Evolutionary conservation across 441 rosid species (phyloP).

Genomic region (Erodium moschatum): DNA sequence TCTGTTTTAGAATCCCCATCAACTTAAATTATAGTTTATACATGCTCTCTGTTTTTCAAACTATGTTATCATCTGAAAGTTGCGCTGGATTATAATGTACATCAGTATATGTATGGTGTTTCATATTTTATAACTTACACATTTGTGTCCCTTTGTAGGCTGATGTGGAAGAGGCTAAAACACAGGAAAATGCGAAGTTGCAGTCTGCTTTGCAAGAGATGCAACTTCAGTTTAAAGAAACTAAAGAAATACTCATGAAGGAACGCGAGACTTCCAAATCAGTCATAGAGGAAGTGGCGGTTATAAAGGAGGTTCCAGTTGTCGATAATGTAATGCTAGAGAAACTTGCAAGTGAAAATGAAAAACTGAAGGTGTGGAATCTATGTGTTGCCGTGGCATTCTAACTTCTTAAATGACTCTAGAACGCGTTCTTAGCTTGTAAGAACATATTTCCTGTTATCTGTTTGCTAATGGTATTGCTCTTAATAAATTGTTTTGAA

Average conservation of each 20-base stretch:
- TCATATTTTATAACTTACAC: slow-evolving; percentile 8
- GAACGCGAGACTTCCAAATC: slow-evolving; percentile 63
- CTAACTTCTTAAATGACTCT: not conserved
- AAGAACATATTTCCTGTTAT: not conserved
- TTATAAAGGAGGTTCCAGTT: slow-evolving; percentile 77
- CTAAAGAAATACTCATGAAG: slow-evolving; percentile 61
- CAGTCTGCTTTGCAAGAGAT: slow-evolving; percentile 60
- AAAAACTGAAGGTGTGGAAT: slow-evolving; percentile 62
- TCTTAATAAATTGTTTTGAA: not conserved
- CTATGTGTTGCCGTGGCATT: too few relatives aligned
- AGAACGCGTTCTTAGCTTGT: not conserved
- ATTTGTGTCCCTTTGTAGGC: slow-evolving; percentile 38
- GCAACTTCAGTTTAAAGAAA: slow-evolving; percentile 65
- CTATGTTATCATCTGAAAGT: not conserved
- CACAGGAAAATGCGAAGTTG: slow-evolving; percentile 52
- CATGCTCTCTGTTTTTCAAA: not conserved
- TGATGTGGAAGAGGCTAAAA: slow-evolving; percentile 44
- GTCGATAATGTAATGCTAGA: slow-evolving; percentile 44
- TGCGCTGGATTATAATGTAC: not conserved
- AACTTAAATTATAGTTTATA: not conserved
- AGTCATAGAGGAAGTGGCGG: slow-evolving; percentile 38
- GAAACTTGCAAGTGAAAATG: slow-evolving; percentile 71
- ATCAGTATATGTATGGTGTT: too few relatives aligned
- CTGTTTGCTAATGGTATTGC: not conserved
- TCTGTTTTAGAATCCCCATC: too few relatives aligned